Base-by-base conservation (phyloP, 139 green algal species). In the Chlamydomonas applanata region DNA sequence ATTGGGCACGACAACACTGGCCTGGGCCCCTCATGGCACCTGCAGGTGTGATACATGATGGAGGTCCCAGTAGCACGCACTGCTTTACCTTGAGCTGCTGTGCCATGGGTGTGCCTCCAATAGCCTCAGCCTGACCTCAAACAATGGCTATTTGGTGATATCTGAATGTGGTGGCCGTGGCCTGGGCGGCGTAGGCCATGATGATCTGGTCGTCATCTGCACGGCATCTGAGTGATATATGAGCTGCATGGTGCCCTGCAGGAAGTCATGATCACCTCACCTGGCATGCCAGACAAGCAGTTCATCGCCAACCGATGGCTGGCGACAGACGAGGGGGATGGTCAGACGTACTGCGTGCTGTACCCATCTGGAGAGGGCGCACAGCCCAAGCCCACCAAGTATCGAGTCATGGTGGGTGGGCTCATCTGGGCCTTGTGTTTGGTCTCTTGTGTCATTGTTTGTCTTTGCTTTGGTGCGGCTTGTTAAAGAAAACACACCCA, bases 1-100 rank as follows among this genome's bases (percentile, higher is more conserved):
- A 88, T 88, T 22, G 79, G 79, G 17, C 83, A 88, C 59, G 83
- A 88, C 76, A 85, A 85, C 70, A 79, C 66, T 36, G 76, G 79
- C 22, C 61, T 83, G 1, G 76, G 73, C 1, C 7, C 79, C 27
- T 65, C 69, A 53, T 86, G 79, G 83, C 83, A 88, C 70, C 74
- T 86, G 61, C 69, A 82, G 59, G 73, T 76, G n/a, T n/a, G n/a
- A n/a, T n/a, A n/a, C n/a, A n/a, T n/a, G n/a, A n/a, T n/a, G n/a
- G n/a, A n/a, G n/a, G n/a, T n/a, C n/a, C n/a, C n/a, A n/a, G n/a
- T n/a, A n/a, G n/a, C n/a, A n/a, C n/a, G n/a, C n/a, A n/a, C n/a
- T n/a, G n/a, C n/a, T n/a, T n/a, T n/a, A n/a, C n/a, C n/a, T n/a
- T n/a, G n/a, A n/a, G n/a, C n/a, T n/a, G n/a, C n/a, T n/a, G n/a